Evolutionary conservation across 2,329 filamentous ascomycete species (phyloP).

Genomic region (Monosporascus sp.): DNA sequence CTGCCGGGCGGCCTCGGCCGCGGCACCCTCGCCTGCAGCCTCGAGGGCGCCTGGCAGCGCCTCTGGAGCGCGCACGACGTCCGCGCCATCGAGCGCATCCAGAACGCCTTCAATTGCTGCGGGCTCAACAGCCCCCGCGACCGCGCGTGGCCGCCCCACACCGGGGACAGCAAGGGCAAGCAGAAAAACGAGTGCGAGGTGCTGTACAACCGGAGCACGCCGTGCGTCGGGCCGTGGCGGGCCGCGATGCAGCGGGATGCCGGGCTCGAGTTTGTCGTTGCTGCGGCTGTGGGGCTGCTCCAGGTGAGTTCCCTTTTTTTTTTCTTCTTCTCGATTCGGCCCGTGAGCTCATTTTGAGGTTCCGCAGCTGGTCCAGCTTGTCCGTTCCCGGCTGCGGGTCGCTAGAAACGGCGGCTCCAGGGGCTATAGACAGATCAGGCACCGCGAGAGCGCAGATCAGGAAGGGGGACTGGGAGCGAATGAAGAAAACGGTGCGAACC

Average conservation of each 20-base stretch:
- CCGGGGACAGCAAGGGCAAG: no score
- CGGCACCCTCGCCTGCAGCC: conserved; percentile 38
- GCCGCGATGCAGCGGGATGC: conserved; percentile 47
- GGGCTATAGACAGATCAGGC: conserved; percentile 8
- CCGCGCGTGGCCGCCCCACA: conserved; percentile 49
- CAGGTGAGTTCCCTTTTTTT: conserved; percentile 39
- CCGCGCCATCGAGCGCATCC: conserved; percentile 50
- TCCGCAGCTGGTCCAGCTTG: conserved; percentile 21
- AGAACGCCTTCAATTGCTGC: conserved; percentile 63
- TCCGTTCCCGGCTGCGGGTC: conserved; percentile 14
- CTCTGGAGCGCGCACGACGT: conserved; percentile 48
- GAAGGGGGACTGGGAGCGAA: conserved; percentile 15
- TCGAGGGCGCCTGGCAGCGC: conserved; percentile 51
- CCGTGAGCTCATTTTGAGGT: conserved; percentile 24
- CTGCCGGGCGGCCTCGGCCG: conserved; percentile 28
- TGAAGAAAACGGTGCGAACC: conserved; percentile 6
- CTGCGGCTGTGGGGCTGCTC: conserved; percentile 46
- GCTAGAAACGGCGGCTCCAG: neutral
- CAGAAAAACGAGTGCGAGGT: conserved; percentile 33
- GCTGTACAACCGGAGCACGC: conserved; percentile 37
- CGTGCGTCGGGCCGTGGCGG: conserved; percentile 55
- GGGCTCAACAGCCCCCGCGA: conserved; percentile 55
- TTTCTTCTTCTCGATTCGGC: conserved; percentile 4
- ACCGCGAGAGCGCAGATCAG: conserved; percentile 3
- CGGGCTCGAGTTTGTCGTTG: conserved; percentile 50